These are phyloP conservation scores for Vitis vinifera DNA, from an alignment of 164 flowering plant species.

Conservation along the genomic window DNA sequence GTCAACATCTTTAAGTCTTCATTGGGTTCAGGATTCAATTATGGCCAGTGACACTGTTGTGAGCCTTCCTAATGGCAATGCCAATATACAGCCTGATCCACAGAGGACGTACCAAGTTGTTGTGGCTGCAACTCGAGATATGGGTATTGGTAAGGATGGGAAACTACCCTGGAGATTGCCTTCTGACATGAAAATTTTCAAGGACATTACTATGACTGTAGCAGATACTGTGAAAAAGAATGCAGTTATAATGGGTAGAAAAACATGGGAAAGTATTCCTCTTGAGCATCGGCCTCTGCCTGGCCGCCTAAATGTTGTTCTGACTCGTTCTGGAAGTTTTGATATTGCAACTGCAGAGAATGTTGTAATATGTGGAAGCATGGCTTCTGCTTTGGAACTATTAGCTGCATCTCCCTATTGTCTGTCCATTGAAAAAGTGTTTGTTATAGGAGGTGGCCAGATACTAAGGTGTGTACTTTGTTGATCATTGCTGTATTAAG, in stretches of 20 bases:
- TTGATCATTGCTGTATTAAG: slow-evolving; percentile 5
- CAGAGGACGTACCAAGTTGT: slow-evolving; percentile 82
- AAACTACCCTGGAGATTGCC: slow-evolving; percentile 89
- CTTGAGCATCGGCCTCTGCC: slow-evolving; percentile 66
- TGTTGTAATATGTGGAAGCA: slow-evolving; percentile 87
- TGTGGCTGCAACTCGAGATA: slow-evolving; percentile 76
- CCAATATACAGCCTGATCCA: slow-evolving; percentile 28
- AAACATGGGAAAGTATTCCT: slow-evolving; percentile 96
- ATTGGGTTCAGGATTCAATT: slow-evolving; percentile 16
- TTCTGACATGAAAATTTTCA: slow-evolving; percentile 77
- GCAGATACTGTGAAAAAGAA: slow-evolving; percentile 75
- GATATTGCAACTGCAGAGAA: slow-evolving; percentile 78
- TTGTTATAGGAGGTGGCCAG: slow-evolving; percentile 92
- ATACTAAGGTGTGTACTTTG: slow-evolving; percentile 53
- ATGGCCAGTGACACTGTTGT: slow-evolving; percentile 42
- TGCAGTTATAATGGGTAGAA: slow-evolving; percentile 95
- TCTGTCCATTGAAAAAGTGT: slow-evolving; percentile 79
- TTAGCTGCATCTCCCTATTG: slow-evolving; percentile 78
- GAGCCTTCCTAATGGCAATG: slow-evolving; percentile 41
- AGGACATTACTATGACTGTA: slow-evolving; percentile 65
- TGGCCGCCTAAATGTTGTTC: slow-evolving; percentile 89
- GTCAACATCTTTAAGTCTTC: slow-evolving; percentile 5
- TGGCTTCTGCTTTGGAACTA: slow-evolving; percentile 72
- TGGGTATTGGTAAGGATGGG: slow-evolving; percentile 96
- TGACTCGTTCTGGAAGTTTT: slow-evolving; percentile 83